Percentiles rank a stretch among this genome's conserved stretches.
These are phyloP conservation scores for Chrysanthemum lavandulifolium DNA, from an alignment of 129 eudicot genomes.

Conservation along the genomic window DNA sequence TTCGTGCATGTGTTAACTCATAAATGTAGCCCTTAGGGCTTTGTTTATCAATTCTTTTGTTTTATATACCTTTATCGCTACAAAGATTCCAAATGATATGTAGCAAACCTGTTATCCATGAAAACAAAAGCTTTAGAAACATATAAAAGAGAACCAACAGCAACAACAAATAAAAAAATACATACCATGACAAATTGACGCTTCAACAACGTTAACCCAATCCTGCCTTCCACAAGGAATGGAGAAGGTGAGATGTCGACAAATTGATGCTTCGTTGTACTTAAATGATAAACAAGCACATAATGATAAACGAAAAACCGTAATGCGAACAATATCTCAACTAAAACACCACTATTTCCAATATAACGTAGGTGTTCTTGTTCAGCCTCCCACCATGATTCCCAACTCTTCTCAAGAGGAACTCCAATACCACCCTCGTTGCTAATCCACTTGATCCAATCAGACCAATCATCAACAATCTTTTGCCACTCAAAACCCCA, in stretches of 20 bases:
- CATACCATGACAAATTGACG: conserved; percentile 59
- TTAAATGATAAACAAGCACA: conserved; percentile 88
- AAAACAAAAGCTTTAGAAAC: not conserved
- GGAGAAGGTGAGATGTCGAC: no score
- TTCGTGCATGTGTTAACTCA: no score
- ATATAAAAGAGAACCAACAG: not conserved
- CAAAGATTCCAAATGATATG: conserved; percentile 67
- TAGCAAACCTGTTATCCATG: conserved; percentile 72
- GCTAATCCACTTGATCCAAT: conserved; percentile 96
- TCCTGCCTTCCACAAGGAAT: no score
- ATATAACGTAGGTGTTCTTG: conserved; percentile 86
- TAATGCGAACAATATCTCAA: conserved; percentile 66
- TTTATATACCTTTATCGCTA: conserved; percentile 75
- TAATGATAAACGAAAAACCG: conserved; percentile 90
- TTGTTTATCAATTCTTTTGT: no score
- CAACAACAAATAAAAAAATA: not conserved
- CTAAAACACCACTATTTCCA: conserved; percentile 74
- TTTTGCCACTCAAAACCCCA: conserved; percentile 98
- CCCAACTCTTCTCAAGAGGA: conserved; percentile 96
- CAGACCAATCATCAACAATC: conserved; percentile 98
- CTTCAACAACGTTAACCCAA: not conserved
- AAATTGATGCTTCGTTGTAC: conserved; percentile 46
- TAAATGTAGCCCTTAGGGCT: no score
- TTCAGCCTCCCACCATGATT: conserved; percentile 99
- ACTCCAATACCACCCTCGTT: conserved; percentile 95